Percentiles rank a stretch among this genome's conserved stretches.
phyloP scores from a whole-genome alignment of 441 rosid genomes.

The Bocquillonia castaneifolia region DNA sequence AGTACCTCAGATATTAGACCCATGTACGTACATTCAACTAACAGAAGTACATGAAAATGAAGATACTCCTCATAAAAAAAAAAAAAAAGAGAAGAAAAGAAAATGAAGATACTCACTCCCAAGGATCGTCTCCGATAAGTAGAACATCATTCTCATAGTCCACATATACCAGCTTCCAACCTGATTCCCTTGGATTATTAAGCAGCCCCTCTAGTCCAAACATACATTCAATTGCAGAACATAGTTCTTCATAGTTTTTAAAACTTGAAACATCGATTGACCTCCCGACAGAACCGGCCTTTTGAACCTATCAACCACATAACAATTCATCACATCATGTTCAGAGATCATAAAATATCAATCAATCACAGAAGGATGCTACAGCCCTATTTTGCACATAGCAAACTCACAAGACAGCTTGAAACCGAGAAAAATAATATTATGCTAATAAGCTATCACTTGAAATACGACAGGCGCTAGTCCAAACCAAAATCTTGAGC shows the following conservation, averaged over 20 bases:
- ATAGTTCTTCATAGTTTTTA: conserved; percentile 71
- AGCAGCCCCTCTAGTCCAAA: conserved; percentile 92
- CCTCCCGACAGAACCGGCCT: conserved; percentile 94
- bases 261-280: conserved; percentile 87
- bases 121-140: conserved; percentile 96
- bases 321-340: neutral
- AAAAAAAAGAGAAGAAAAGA: too few relatives aligned
- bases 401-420: neutral
- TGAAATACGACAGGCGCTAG: too few relatives aligned
- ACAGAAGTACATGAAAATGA: too few relatives aligned
- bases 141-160: conserved; percentile 94
- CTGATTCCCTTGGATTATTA: conserved; percentile 65
- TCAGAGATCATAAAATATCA: neutral
- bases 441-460: too few relatives aligned
- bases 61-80: too few relatives aligned
- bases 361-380: neutral
- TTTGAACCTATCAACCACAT: conserved; percentile 65
- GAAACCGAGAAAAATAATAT: neutral
- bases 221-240: conserved; percentile 84
- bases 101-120: conserved; percentile 68
- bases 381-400: neutral
- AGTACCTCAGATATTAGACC: conserved; percentile 7
- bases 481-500: too few relatives aligned
- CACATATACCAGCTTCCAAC: conserved; percentile 94
- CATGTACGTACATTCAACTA: neutral